Base-by-base conservation (phyloP, 192 early-diverging fungal genomes). In the Coemansia sp. region DNA sequence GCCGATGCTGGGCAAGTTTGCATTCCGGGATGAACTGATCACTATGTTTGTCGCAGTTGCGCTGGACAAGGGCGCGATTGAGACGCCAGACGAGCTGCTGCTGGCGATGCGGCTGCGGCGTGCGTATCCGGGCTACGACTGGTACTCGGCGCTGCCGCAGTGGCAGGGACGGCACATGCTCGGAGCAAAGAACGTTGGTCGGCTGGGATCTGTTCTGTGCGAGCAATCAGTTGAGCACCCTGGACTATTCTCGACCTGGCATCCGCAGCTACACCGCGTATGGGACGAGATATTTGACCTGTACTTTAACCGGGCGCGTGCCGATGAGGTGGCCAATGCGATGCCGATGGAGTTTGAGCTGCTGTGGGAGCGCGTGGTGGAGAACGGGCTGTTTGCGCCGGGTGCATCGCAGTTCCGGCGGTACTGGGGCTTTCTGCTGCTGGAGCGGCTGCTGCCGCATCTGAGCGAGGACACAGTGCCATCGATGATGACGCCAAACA, bases 361-460 rank as follows among this genome's bases (percentile, higher is more conserved):
- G 55, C 90, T 98, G 60, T 98, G 96, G 96, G 84, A 82, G 5
- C 66, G 69, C 1, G 83, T 81, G 38, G 89, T 95, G 39, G 93
- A 94, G 55, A 87, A 89, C 29, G 82, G 85, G 5, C 78, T 97
- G 51, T 96, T 97, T 64, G 85, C 84, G 39, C 79, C 87, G 0
- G 83, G 87, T 6, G 64, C 87, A 12, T 86, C 87, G 54, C 89
- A 95, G 76, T 92, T 93, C 70, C 88, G 91, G 65, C 93, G 91
- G 73, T 93, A 85, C 81, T 89, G 95, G 86, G 95, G 93, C 49
- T 92, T 95, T 79, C 87, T 92, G 57, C 69, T 96, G 21, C 87
- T 97, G 48, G 86, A 90, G 59, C 85, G 77, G 24, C 61, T 74
- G 23, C 50, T 80, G 66, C 60, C 69, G 41, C 49, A 59, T 27